These are phyloP conservation scores for Suillus hirtellus DNA, from an alignment of 768 basidiomycete species.

Conservation along the genomic window DNA sequence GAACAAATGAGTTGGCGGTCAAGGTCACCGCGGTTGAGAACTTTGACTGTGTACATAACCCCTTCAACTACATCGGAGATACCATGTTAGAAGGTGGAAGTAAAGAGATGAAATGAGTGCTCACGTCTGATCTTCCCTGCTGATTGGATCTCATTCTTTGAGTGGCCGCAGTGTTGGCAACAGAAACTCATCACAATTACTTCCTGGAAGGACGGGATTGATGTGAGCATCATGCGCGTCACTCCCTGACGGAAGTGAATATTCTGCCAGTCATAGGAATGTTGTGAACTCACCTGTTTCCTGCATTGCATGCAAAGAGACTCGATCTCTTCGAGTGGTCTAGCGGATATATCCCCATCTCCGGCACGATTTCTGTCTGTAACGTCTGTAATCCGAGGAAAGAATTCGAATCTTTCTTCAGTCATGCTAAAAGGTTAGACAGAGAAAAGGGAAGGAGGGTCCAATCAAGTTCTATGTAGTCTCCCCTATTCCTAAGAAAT, in stretches of 20 bases:
- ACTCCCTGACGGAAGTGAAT: conserved; percentile 56
- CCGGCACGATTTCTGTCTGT: conserved; percentile 48
- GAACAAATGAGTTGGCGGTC: conserved; percentile 95
- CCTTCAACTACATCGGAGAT: conserved; percentile 68
- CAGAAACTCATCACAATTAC: conserved; percentile 96
- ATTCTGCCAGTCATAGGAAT: conserved; percentile 10
- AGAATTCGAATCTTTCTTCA: conserved; percentile 38
- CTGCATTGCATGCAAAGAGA: conserved; percentile 94
- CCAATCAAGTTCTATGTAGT: not conserved
- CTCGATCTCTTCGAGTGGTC: conserved; percentile 79
- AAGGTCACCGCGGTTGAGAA: conserved; percentile 74
- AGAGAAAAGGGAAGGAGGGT: not conserved
- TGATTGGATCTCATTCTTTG: conserved; percentile 93
- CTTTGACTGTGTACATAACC: conserved; percentile 74
- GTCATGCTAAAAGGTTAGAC: conserved; percentile 19
- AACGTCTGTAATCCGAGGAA: conserved; percentile 59
- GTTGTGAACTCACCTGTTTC: conserved; percentile 66
- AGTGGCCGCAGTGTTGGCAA: conserved; percentile 87
- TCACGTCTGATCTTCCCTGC: conserved; percentile 84
- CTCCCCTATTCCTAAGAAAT: not conserved
- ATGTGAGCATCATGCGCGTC: conserved; percentile 86
- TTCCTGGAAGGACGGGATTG: conserved; percentile 94
- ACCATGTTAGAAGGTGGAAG: not conserved
- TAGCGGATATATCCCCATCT: conserved; percentile 37
- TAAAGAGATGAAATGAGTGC: conserved; percentile 25